Conservation (phyloP, 495 filamentous ascomycete genomes). For the Astrothelium macrocarpum region DNA sequence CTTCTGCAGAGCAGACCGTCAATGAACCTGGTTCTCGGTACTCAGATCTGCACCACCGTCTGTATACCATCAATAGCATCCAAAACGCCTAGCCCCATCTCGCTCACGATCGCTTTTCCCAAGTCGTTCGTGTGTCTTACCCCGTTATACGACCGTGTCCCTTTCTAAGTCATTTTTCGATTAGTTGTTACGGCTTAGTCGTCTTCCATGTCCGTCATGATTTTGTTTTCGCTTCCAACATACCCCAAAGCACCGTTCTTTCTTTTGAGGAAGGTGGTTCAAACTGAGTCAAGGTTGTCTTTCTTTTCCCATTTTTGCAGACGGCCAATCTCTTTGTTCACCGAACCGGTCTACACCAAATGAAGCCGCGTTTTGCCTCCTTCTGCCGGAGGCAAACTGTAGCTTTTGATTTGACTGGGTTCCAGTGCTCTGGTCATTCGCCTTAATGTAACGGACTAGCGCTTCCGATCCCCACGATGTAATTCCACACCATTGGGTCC, state of each 20-base stretch:
- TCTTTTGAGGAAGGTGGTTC: slow-evolving; percentile 2
- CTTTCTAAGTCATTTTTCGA: not conserved
- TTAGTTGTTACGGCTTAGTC: not conserved
- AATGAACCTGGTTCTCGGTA: not conserved
- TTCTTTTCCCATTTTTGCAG: not conserved
- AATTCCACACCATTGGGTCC: not conserved
- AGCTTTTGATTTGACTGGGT: not conserved
- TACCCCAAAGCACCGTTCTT: not conserved
- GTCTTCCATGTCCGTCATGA: not conserved
- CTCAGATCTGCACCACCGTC: slow-evolving; percentile 1
- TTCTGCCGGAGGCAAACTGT: not conserved
- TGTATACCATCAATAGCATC: not conserved
- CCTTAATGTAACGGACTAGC: not conserved
- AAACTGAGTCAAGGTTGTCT: not conserved
- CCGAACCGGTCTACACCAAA: not conserved
- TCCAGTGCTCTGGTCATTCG: not conserved
- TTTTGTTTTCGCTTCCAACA: not conserved
- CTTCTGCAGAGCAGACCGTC: not conserved
- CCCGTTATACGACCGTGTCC: not conserved
- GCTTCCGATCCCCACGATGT: not conserved
- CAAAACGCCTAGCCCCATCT: not conserved
- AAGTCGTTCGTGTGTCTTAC: not conserved
- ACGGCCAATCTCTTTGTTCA: not conserved
- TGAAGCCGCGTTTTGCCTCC: not conserved
- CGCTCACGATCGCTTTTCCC: not conserved